Conservation (phyloP, 1,139 yeast genomes). For the Saccharomyces hybrid region DNA sequence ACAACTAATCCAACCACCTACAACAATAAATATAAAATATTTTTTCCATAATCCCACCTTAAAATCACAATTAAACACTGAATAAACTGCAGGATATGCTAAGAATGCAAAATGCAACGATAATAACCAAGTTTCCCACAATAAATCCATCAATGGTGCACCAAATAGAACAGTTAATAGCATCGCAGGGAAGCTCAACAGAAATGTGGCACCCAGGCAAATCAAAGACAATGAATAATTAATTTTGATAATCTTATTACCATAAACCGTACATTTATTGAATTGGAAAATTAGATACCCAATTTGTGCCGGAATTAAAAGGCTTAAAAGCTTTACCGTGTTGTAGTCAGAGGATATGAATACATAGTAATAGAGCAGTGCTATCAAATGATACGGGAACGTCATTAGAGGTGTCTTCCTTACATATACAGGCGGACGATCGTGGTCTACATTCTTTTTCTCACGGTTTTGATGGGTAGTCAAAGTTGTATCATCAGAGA, state of each 20-base stretch:
- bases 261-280: conserved; percentile 29
- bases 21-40: conserved; percentile 40
- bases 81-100: conserved; percentile 49
- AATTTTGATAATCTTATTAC: conserved; percentile 29
- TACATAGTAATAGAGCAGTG: conserved; percentile 37
- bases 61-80: conserved; percentile 52
- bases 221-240: conserved; percentile 35
- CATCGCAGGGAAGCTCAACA: conserved; percentile 47
- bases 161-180: conserved; percentile 62
- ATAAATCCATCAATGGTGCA: conserved; percentile 61
- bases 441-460: conserved; percentile 22
- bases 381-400: conserved; percentile 45
- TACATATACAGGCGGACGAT: conserved; percentile 30
- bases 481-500: conserved; percentile 32
- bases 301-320: conserved; percentile 26
- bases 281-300: conserved; percentile 25
- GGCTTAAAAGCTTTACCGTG: conserved; percentile 23
- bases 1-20: conserved; percentile 91
- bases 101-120: conserved; percentile 60
- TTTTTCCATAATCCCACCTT: conserved; percentile 42
- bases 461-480: conserved; percentile 18
- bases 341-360: conserved; percentile 31
- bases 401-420: conserved; percentile 28
- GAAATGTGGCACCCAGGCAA: conserved; percentile 33
- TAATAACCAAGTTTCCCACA: conserved; percentile 53